phyloP scores from a whole-genome alignment of 2,329 filamentous ascomycete species.

The Bipolaris bicolor region DNA sequence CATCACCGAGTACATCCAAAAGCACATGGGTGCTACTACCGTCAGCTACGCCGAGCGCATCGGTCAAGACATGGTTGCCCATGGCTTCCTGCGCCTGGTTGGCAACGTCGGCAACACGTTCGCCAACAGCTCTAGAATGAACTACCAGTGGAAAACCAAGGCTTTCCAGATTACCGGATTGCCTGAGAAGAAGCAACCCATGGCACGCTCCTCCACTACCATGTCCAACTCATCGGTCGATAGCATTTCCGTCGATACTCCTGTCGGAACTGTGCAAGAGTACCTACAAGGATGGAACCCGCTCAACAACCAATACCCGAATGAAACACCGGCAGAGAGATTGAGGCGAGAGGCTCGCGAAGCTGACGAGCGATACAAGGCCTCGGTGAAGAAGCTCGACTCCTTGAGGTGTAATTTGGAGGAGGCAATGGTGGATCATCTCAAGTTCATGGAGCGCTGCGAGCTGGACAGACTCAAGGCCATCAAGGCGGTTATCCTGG shows the following conservation, averaged over 20 bases:
- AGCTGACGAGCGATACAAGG: conserved; percentile 92
- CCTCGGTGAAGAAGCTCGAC: conserved; percentile 82
- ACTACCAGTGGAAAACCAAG: conserved; percentile 95
- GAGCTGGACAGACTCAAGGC: conserved; percentile 95
- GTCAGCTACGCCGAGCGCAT: conserved; percentile 92
- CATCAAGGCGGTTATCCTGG: conserved; percentile 96
- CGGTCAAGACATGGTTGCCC: conserved; percentile 86
- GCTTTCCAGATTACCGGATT: conserved; percentile 87
- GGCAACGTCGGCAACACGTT: conserved; percentile 96
- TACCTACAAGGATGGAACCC: conserved; percentile 93
- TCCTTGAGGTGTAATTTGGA: conserved; percentile 92
- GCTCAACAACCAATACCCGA: conserved; percentile 86
- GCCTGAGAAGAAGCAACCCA: conserved; percentile 80
- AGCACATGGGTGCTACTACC: conserved; percentile 80
- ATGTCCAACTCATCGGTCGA: conserved; percentile 54
- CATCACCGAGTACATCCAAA: conserved; percentile 94
- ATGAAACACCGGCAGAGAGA: conserved; percentile 87
- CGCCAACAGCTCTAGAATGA: conserved; percentile 96
- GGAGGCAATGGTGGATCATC: conserved; percentile 88
- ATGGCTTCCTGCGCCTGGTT: conserved; percentile 86
- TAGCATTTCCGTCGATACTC: conserved; percentile 71
- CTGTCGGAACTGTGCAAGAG: conserved; percentile 83
- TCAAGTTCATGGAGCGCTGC: conserved; percentile 96
- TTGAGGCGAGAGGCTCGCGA: conserved; percentile 88
- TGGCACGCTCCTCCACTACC: conserved; percentile 76